Base-by-base conservation (phyloP, 306 rosid species). In the Lithocarpus polystachyus region DNA sequence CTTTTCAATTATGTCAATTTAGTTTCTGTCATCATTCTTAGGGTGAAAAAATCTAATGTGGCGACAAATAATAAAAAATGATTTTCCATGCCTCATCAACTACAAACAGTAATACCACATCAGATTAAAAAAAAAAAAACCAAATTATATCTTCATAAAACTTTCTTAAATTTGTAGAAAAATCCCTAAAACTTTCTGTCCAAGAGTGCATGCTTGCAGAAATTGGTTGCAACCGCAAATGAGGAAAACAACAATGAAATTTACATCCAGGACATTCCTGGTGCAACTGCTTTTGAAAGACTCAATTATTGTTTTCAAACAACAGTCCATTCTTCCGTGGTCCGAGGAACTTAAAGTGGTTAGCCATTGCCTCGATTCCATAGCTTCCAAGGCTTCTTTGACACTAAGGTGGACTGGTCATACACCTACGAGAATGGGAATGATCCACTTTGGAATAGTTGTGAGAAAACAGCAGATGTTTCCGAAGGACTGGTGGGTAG, bases 401-500 rank as follows among this genome's bases (percentile, higher is more conserved):
- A 92, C 53, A 78, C 97, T 29, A 87, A 80, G 88, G 99, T 95
- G 82, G 97, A 95, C 67, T 92, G 99, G 99, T 91, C 99, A 74
- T 95, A 95, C 84, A 91, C 94, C 19, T 91, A 95, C 6, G 90
- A 92, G 73, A 92, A 89, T 72, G 92, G 90, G 77, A 82, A 87
- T 26, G 97, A 90, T 83, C 74, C 88, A 43, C 91, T 67, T 19
- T 90, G 93, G 91, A 92, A 89, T 57, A 93, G 92, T 45, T 6
- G 87, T 87, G 77, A 88, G 89, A 86, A 92, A 91, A 76, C 91
- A 76, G 7, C 91, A 86, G 64, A 68, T 81, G 79, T 97, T 95
- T 82, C 99, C 99, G 1, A 86, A 82, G 69, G 99, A 92, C 80
- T 92, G 99, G 99, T 92, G 96, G 94, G 96, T 92, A 56, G 99